Conservation (phyloP, 441 rosid genomes). For the Lepidium campestre region DNA sequence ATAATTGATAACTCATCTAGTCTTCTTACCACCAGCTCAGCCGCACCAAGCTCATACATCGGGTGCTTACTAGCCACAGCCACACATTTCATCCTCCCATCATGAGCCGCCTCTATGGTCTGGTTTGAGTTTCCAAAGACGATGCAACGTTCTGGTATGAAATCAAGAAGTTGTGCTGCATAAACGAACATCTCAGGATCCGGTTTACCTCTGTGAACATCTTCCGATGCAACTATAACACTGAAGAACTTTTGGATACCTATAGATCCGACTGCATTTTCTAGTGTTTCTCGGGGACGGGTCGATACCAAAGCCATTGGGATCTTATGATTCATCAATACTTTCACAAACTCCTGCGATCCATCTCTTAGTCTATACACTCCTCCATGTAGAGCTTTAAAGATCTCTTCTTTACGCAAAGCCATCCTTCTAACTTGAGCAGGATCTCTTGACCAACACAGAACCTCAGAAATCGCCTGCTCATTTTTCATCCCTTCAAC, state of each 20-base stretch:
- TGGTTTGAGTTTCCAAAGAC: constrained; percentile 92
- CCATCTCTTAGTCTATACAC: constrained; percentile 61
- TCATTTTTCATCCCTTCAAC: constrained; percentile 93
- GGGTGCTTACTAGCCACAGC: constrained; percentile 94
- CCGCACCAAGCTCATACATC: constrained; percentile 84
- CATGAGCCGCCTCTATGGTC: constrained; percentile 95
- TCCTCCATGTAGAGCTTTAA: constrained; percentile 77
- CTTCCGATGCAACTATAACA: constrained; percentile 78
- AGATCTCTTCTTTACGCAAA: constrained; percentile 73
- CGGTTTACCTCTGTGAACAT: constrained; percentile 85
- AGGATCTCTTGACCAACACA: constrained; percentile 94
- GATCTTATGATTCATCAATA: constrained; percentile 75
- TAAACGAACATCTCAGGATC: constrained; percentile 91
- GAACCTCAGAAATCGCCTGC: constrained; percentile 87
- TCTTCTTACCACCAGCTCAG: constrained; percentile 79
- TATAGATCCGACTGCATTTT: constrained; percentile 60
- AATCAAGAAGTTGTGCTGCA: constrained; percentile 85
- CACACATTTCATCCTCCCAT: constrained; percentile 90
- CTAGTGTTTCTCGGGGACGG: constrained; percentile 67
- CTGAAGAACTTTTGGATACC: constrained; percentile 69
- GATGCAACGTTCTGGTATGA: constrained; percentile 89
- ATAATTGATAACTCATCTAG: constrained; percentile 80
- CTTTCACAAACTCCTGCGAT: constrained; percentile 76
- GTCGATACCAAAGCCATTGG: constrained; percentile 97
- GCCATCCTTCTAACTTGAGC: constrained; percentile 69